Percentiles rank a stretch among this genome's conserved stretches.
Conservation (phyloP, 257 asterid species). For the Lycium barbarum region DNA sequence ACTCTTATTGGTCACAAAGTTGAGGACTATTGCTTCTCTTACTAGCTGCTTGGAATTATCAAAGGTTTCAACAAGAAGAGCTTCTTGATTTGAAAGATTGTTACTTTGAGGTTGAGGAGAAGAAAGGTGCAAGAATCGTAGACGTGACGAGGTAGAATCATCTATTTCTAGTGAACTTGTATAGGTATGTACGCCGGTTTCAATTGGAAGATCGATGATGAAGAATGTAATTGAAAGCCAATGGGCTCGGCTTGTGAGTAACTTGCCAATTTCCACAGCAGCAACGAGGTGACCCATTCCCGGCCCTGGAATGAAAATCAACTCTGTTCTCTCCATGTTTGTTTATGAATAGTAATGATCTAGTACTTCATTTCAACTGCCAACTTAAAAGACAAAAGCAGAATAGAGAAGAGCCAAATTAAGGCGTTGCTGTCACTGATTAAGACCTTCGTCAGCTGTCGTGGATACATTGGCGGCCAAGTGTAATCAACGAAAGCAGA, state of each 20-base stretch:
- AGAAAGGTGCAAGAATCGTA: slow-evolving; percentile 33
- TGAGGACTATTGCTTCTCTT: neutral
- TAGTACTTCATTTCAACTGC: no score
- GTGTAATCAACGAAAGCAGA: neutral
- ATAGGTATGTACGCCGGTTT: neutral
- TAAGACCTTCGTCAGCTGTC: neutral
- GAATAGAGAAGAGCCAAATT: neutral
- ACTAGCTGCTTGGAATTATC: slow-evolving; percentile 10
- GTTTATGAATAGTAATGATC: neutral
- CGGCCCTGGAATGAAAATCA: slow-evolving; percentile 51
- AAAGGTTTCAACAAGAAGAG: neutral
- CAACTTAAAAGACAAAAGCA: neutral
- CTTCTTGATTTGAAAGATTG: neutral
- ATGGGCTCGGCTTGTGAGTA: slow-evolving; percentile 26
- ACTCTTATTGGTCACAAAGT: neutral
- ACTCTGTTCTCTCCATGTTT: slow-evolving; percentile 12
- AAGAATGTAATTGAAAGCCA: slow-evolving; percentile 45
- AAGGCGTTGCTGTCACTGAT: neutral
- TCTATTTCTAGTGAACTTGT: neutral
- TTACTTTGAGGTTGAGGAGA: neutral
- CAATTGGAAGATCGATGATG: slow-evolving; percentile 36
- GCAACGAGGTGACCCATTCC: slow-evolving; percentile 55
- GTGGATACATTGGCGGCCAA: neutral
- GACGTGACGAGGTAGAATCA: slow-evolving; percentile 33
- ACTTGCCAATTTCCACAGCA: slow-evolving; percentile 51